Evolutionary conservation across 805 yeast genomes (phyloP), one percentile per base, ranked within the genome.

Genomic region (Spathaspora passalidarum): DNA sequence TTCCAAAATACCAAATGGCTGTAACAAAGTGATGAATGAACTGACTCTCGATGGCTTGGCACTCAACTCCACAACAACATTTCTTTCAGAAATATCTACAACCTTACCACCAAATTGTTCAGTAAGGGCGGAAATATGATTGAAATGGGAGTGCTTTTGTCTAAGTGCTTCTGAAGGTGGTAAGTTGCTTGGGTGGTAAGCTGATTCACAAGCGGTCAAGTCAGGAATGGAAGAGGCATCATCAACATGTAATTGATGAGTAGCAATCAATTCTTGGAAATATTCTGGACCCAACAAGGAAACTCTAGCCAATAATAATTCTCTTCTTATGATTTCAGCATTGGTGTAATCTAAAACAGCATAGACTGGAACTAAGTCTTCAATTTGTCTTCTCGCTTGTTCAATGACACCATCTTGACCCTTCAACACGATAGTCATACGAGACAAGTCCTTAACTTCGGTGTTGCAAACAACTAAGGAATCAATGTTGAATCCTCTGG

Each of bases 401-500:
- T 94, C 99, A 54, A 94, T 86, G 43, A 94, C 90, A 20, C 94
- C 97, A 60, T 92, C 96, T 66, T 89, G 96, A 50, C 98, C 99
- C 47, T 83, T 84, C 58, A 94, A 75, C 9, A 89, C 96, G 57
- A 94, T 88, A 6, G 99, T 94, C 99, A 94, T 94, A 65, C 99
- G 80, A 23, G 96, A 88, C 56, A 94, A 78, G 63, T 94, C 97
- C 67, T 85, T 82, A 49, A 94, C 97, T 66, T 92, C 98, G 34
- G 99, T 94, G 73, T 84, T 88, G 65, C 97, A 92, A 40, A 94
- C 99, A 48, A 94, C 97, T 53, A 94, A 78, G 9, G 98, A 92
- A 67, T 94, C 99, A 61, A 94, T 94, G 73, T 94, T 94, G 81
- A 94, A 94, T 14, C 99, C 99, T 66, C 99, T 80, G 34, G 97